Percentiles rank a stretch among this genome's conserved stretches.
Evolutionary conservation across 2,329 filamentous ascomycete genomes (phyloP).

Genomic region (Exophiala xenobiotica): DNA sequence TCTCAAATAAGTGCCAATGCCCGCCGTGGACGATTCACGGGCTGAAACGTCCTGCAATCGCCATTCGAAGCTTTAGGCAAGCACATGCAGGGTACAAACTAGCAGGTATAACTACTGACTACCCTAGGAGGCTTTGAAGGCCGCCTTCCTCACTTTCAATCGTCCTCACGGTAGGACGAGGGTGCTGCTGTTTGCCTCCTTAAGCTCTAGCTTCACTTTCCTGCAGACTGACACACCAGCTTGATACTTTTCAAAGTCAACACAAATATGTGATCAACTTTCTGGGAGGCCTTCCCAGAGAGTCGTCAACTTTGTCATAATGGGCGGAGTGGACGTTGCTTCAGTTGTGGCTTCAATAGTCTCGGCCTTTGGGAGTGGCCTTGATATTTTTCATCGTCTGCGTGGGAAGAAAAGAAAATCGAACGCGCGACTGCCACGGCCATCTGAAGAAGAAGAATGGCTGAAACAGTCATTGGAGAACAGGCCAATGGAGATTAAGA

Average conservation of each 20-base stretch:
- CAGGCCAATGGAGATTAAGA: conserved; percentile 26
- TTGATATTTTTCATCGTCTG: conserved; percentile 27
- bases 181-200: not conserved
- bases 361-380: conserved; percentile 28
- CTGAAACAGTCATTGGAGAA: conserved; percentile 24
- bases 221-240: not conserved
- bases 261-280: not conserved
- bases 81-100: conserved; percentile 14
- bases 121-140: conserved; percentile 1
- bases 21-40: conserved; percentile 1
- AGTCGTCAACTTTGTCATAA: conserved; percentile 2
- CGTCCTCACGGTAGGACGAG: not conserved
- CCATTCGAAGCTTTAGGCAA: conserved; percentile 15
- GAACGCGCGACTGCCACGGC: conserved; percentile 18
- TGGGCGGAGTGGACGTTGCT: conserved; percentile 28
- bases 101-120: not conserved
- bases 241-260: not conserved
- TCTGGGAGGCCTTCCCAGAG: not conserved
- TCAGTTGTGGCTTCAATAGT: conserved; percentile 30
- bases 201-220: not conserved
- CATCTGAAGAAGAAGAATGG: conserved; percentile 28
- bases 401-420: conserved; percentile 24
- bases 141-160: conserved; percentile 17
- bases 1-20: not conserved
- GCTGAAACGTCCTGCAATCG: conserved; percentile 13